Evolutionary conservation across 352 stramenopile species (phyloP).

Genomic region (Phytophthora citricola): DNA sequence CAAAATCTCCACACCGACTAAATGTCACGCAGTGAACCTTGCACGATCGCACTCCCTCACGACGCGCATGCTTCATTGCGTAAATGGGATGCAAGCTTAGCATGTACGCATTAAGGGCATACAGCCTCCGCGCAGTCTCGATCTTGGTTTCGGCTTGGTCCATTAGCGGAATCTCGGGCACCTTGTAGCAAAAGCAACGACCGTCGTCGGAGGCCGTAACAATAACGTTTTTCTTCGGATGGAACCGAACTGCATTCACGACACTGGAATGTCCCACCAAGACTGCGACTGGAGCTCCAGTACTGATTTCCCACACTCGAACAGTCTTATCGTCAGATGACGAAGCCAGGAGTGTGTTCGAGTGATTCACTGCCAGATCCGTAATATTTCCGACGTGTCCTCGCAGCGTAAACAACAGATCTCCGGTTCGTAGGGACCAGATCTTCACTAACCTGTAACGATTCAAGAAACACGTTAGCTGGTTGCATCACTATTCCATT

Average conservation of each 20-base stretch:
- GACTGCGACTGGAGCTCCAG: conserved; percentile 84
- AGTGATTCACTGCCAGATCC: conserved; percentile 87
- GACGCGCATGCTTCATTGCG: conserved; percentile 71
- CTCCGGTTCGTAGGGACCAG: conserved; percentile 91
- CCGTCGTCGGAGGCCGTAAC: conserved; percentile 94
- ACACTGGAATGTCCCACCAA: conserved; percentile 87
- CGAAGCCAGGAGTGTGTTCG: conserved; percentile 83
- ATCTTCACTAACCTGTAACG: conserved; percentile 94
- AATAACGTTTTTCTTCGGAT: conserved; percentile 86
- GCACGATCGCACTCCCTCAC: conserved; percentile 62
- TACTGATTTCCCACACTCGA: conserved; percentile 88
- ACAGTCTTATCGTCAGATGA: conserved; percentile 92
- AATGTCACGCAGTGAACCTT: conserved; percentile 82
- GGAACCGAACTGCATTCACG: conserved; percentile 89
- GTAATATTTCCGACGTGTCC: conserved; percentile 91
- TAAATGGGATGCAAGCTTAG: conserved; percentile 84
- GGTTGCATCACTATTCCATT: conserved; percentile 3
- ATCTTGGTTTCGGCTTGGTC: conserved; percentile 71
- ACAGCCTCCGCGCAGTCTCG: conserved; percentile 80
- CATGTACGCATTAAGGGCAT: conserved; percentile 75
- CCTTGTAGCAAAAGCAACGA: conserved; percentile 90
- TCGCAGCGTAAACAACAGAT: conserved; percentile 83
- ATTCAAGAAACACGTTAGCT: conserved; percentile 13
- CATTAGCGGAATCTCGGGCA: conserved; percentile 71
- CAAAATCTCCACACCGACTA: conserved; percentile 85